These are phyloP conservation scores for Aciculoconidium aculeatum DNA, from an alignment of 805 yeast genomes.

Conservation along the genomic window DNA sequence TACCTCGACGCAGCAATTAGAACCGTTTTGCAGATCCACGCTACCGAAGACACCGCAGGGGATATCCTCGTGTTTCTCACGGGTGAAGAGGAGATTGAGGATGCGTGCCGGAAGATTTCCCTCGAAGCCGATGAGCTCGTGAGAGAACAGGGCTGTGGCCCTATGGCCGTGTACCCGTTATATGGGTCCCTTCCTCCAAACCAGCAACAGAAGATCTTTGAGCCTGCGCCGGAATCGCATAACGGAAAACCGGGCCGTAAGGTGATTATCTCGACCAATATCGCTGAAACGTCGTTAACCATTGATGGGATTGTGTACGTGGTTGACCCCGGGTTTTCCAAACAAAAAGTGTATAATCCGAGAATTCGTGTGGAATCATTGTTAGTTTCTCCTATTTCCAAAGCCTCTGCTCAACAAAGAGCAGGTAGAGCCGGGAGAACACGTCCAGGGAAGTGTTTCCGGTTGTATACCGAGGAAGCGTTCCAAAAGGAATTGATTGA, in stretches of 20 bases:
- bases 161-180: slow-evolving; percentile 81
- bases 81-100: slow-evolving; percentile 98
- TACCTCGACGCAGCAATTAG: slow-evolving; percentile 92
- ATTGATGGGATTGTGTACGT: slow-evolving; percentile 97
- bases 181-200: slow-evolving; percentile 96
- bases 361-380: slow-evolving; percentile 92
- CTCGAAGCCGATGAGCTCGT: slow-evolving; percentile 85
- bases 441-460: slow-evolving; percentile 95
- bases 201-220: slow-evolving; percentile 90
- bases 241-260: slow-evolving; percentile 93
- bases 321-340: slow-evolving; percentile 95
- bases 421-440: slow-evolving; percentile 99
- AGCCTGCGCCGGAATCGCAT: slow-evolving; percentile 76
- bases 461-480: slow-evolving; percentile 95
- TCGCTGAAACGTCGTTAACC: slow-evolving; percentile 96
- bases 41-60: slow-evolving; percentile 83
- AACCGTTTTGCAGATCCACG: slow-evolving; percentile 93
- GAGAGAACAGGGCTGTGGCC: slow-evolving; percentile 89
- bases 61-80: slow-evolving; percentile 83
- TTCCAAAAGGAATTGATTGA: slow-evolving; percentile 89
- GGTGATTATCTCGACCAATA: slow-evolving; percentile 86
- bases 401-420: slow-evolving; percentile 96
- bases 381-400: slow-evolving; percentile 91
- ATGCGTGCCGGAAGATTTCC: slow-evolving; percentile 83
- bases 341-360: slow-evolving; percentile 95